Evolutionary conservation across 73 alveolate species (phyloP).

Genomic region (Paramecium sonneborni): DNA sequence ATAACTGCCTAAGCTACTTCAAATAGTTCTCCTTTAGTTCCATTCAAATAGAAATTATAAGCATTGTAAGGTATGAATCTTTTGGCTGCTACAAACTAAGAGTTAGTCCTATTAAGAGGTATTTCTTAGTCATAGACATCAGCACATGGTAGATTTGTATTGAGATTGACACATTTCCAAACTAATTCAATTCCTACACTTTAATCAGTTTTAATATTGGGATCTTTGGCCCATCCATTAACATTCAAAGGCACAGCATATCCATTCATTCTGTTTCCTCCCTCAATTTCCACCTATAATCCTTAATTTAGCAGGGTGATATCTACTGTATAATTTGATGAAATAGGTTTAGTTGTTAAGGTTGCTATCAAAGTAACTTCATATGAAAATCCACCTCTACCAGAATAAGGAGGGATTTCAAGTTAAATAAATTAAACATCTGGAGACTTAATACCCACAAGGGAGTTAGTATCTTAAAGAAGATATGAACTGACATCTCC

Average conservation of each 20-base stretch:
- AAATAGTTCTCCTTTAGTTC: not conserved
- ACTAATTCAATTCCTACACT: not conserved
- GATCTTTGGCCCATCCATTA: conserved; percentile 17
- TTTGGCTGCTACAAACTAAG: not conserved
- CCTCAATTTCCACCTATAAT: not conserved
- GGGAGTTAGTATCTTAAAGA: not conserved
- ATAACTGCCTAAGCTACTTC: not conserved
- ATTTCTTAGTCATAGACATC: not conserved
- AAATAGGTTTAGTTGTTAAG: not conserved
- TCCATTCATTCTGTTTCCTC: conserved; percentile 39
- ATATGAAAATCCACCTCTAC: not conserved
- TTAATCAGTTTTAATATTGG: not conserved
- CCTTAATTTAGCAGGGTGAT: not conserved
- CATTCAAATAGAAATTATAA: not conserved
- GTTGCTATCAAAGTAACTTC: not conserved
- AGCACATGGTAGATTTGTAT: not conserved
- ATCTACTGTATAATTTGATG: not conserved
- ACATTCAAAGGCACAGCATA: not conserved
- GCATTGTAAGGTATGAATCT: conserved; percentile 26
- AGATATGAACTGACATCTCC: not conserved
- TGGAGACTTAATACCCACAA: not conserved
- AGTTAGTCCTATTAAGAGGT: not conserved
- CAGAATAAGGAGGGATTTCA: not conserved
- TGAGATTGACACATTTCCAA: not conserved
- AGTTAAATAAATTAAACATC: not conserved